Evolutionary conservation across 192 early-diverging fungal species (phyloP), one percentile per base, ranked within the genome.

Genomic region (Funneliformis geosporum): DNA sequence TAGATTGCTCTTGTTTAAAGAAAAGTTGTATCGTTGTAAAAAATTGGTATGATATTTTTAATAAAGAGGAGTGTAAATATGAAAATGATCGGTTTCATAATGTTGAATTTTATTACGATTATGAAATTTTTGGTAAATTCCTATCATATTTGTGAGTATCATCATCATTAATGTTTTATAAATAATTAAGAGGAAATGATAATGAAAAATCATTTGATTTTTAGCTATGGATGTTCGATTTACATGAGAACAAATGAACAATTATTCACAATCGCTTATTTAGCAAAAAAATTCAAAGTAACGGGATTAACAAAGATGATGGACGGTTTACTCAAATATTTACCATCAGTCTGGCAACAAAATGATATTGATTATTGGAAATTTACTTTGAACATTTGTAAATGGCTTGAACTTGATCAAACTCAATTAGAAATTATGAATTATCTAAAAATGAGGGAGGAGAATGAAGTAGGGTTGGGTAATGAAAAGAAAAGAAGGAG

Each of bases 81-180:
- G 4, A n/a, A n/a, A 40, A 69, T 38, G 33, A 69, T 38, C 27
- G 16, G 8, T 16, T 25, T 61, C 23, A 23, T 65, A 25, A 69
- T 4, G 12, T 42, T 69, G 67, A 69, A n/a, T 40, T 69, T 69
- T 69, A 69, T 69, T 69, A 69, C 43, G 38, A 69, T 69, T 69
- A 69, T 69, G 67, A 69, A 42, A 69, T 69, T 44, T 69, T 69
- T 69, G 67, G 67, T 42, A n/a, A 69, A 21, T 42, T 69, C 42
- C 14, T 69, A 42, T 33, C 67, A n/a, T 69, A 69, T 42, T 69
- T 33, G 67, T 69, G 9, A 69, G 39, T 69, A 38, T 38, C 11
- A 38, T 38, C n/a, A 33, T 9, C 2, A 4, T 28, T 44, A 4
- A 44, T 21, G 6, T 21, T 68, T 40, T 40, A 40, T 65, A 27